A percentile compares a stretch with the other conserved stretches of the same genome.
Conservation (phyloP, 768 basidiomycete genomes). For the Multifurca ochricompacta region DNA sequence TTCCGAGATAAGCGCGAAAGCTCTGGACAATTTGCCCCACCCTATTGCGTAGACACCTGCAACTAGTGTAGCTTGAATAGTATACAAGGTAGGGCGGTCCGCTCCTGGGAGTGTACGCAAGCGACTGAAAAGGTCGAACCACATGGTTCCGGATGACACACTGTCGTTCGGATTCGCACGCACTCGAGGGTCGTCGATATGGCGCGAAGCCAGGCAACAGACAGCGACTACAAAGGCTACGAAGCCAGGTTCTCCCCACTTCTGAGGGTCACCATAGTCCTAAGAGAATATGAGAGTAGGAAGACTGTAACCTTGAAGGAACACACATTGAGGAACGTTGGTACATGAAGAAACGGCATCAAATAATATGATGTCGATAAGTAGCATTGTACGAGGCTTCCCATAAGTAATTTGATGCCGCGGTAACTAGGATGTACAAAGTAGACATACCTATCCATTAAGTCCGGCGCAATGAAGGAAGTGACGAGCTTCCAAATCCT, state of each 20-base stretch:
- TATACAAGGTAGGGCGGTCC: constrained; percentile 85
- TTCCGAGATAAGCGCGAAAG: constrained; percentile 79
- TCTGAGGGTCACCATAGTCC: constrained; percentile 91
- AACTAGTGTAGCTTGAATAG: constrained; percentile 82
- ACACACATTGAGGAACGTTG: constrained; percentile 69
- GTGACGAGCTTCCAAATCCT: constrained; percentile 83
- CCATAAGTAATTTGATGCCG: constrained; percentile 13
- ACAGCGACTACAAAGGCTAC: constrained; percentile 90
- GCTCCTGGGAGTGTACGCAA: constrained; percentile 84
- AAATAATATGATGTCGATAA: constrained; percentile 91
- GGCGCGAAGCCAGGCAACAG: constrained; percentile 85
- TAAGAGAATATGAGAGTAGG: constrained; percentile 25
- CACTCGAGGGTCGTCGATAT: constrained; percentile 88
- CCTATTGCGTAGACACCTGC: constrained; percentile 94
- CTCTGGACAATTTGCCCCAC: constrained; percentile 79
- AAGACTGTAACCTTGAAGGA: constrained; percentile 23
- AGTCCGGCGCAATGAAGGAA: constrained; percentile 75
- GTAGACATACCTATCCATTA: constrained; percentile 79
- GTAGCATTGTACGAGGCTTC: constrained; percentile 72
- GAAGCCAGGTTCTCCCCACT: constrained; percentile 95
- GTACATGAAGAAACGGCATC: constrained; percentile 88
- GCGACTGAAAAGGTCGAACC: constrained; percentile 84
- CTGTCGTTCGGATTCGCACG: constrained; percentile 75
- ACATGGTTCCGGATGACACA: constrained; percentile 83
- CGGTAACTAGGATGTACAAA: constrained; percentile 1